Evolutionary conservation across 495 filamentous ascomycete genomes (phyloP).

Genomic region (Penicillium soppii): DNA sequence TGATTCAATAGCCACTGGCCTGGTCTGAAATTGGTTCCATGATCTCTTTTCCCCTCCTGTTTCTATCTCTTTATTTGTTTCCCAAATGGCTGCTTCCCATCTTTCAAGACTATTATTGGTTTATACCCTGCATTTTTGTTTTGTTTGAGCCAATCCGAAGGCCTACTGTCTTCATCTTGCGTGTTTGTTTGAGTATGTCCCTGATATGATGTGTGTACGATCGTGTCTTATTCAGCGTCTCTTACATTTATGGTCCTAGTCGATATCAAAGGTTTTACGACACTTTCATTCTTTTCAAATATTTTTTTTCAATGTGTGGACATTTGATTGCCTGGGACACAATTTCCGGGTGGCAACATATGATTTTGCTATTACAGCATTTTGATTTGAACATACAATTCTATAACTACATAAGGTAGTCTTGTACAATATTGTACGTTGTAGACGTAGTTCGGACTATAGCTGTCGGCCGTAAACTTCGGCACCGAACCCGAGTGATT

Average conservation of each 20-base stretch:
- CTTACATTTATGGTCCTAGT: constrained; percentile 11
- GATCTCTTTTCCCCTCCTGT: not conserved
- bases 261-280: constrained; percentile 12
- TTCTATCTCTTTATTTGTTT: not conserved
- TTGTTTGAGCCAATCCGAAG: constrained; percentile 3
- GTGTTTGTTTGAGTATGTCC: constrained; percentile 25
- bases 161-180: constrained; percentile 4
- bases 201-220: constrained; percentile 32
- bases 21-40: not conserved
- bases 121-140: constrained; percentile 31
- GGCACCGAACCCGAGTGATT: not conserved
- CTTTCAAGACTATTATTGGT: constrained; percentile 21
- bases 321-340: constrained; percentile 2
- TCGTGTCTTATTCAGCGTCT: constrained; percentile 26
- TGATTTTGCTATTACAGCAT: not conserved
- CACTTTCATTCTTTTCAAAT: no score
- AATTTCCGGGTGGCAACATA: constrained; percentile 12
- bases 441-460: no score
- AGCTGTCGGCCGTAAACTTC: not conserved
- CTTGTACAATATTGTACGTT: no score
- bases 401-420: no score
- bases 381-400: not conserved
- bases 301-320: not conserved
- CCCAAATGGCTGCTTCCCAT: not conserved
- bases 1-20: constrained; percentile 10